These are phyloP conservation scores for Chrysoporthe deuterocubensis DNA, from an alignment of 2,329 filamentous ascomycete genomes.

Conservation along the genomic window DNA sequence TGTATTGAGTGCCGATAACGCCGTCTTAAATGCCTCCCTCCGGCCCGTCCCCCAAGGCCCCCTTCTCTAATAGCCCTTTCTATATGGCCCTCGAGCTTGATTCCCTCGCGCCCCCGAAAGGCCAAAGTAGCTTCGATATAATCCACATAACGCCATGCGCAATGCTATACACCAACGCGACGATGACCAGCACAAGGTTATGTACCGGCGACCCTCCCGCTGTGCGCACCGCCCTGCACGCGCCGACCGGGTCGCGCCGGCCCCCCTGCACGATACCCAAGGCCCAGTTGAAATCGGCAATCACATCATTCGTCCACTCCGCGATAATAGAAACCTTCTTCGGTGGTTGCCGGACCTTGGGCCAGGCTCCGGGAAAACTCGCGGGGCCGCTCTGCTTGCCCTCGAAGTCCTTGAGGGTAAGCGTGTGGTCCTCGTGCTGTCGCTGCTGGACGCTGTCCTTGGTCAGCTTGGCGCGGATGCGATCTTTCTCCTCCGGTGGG, in stretches of 20 bases:
- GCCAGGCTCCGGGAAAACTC: conserved; percentile 36
- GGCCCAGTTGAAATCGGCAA: conserved; percentile 29
- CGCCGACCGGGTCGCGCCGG: conserved; percentile 14
- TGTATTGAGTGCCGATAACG: neutral
- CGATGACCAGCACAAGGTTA: conserved; percentile 12
- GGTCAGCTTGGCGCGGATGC: conserved; percentile 35
- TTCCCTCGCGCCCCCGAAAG: neutral
- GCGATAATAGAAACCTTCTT: conserved; percentile 34
- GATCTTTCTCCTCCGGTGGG: conserved; percentile 30
- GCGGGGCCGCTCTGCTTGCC: conserved; percentile 34
- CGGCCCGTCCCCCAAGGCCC: neutral
- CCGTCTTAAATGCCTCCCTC: neutral
- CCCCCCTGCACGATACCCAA: conserved; percentile 17
- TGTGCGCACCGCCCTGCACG: conserved; percentile 14
- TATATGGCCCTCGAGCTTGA: neutral
- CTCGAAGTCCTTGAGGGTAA: conserved; percentile 35
- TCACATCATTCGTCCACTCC: conserved; percentile 31
- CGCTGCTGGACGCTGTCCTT: conserved; percentile 35
- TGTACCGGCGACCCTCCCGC: conserved; percentile 19
- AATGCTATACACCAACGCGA: conserved; percentile 22
- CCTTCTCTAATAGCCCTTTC: neutral
- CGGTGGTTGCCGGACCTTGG: conserved; percentile 34
- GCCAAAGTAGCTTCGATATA: conserved; percentile 12
- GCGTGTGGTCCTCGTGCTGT: conserved; percentile 36
- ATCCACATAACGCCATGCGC: conserved; percentile 15